A percentile compares a stretch with the other conserved stretches of the same genome.
Evolutionary conservation across 129 eudicot species (phyloP).

Genomic region (Apium graveolens): DNA sequence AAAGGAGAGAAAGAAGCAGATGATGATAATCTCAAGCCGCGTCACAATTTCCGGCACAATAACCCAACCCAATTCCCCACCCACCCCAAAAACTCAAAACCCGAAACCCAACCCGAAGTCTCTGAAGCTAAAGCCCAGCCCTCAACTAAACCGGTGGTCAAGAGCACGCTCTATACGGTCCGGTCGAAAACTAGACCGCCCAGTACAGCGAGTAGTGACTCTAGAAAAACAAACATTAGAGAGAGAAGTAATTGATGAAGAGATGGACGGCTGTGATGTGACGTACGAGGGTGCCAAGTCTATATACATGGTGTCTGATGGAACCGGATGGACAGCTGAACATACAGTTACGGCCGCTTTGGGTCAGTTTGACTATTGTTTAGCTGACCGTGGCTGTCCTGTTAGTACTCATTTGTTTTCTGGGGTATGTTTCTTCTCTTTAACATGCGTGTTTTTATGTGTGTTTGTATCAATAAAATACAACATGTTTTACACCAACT

Average conservation of each 20-base stretch:
- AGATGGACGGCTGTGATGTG: conserved; percentile 24
- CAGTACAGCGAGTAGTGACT: conserved; percentile 20
- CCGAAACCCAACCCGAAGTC: conserved; percentile 27
- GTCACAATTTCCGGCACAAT: conserved; percentile 12
- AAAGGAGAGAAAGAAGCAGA: not conserved
- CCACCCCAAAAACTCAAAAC: conserved; percentile 13
- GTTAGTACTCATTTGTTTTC: conserved; percentile 84
- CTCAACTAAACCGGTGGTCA: conserved; percentile 77
- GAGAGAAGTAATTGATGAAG: conserved; percentile 7
- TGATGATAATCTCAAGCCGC: conserved; percentile 27
- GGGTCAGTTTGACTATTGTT: conserved; percentile 79
- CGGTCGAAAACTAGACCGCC: conserved; percentile 69
- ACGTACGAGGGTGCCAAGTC: conserved; percentile 33
- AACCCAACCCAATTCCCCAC: conserved; percentile 23
- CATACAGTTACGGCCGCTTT: conserved; percentile 83
- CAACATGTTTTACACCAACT: no score
- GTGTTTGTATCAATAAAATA: not conserved
- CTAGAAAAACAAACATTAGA: conserved; percentile 12
- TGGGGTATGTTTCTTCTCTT: conserved; percentile 41
- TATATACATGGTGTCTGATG: conserved; percentile 89
- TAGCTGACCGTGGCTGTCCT: conserved; percentile 78
- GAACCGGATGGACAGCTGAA: conserved; percentile 98
- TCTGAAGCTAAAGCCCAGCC: conserved; percentile 50
- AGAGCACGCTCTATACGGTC: conserved; percentile 70
- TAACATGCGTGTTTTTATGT: no score